Conservation (phyloP, 2,329 filamentous ascomycete species). For the Trichophyton rubrum region DNA sequence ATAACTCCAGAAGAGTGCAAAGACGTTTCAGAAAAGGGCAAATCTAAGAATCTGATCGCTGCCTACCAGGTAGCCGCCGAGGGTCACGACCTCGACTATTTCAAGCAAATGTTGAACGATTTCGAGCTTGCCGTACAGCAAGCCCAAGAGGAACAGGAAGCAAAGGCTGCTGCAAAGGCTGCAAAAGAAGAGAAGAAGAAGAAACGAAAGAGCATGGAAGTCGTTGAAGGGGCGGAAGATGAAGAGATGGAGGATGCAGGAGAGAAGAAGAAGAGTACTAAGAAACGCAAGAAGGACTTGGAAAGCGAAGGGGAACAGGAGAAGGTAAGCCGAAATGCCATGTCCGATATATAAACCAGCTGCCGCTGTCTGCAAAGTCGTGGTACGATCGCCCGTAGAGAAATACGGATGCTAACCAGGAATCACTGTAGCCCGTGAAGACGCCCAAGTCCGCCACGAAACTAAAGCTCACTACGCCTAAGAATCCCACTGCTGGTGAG, state of each 20-base stretch:
- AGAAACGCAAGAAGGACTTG: slow-evolving; percentile 85
- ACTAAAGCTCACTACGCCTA: slow-evolving; percentile 43
- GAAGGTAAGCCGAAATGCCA: slow-evolving; percentile 40
- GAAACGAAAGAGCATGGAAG: slow-evolving; percentile 35
- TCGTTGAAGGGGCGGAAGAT: slow-evolving; percentile 41
- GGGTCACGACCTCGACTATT: slow-evolving; percentile 63
- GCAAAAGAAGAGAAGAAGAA: slow-evolving; percentile 44
- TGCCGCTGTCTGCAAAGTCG: neutral
- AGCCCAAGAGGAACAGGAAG: slow-evolving; percentile 53
- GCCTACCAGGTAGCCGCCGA: slow-evolving; percentile 74
- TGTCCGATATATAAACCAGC: neutral
- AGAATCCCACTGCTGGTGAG: slow-evolving; percentile 41
- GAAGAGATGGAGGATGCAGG: slow-evolving; percentile 42
- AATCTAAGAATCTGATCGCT: slow-evolving; percentile 66
- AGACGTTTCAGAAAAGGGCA: slow-evolving; percentile 53
- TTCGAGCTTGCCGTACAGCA: slow-evolving; percentile 45
- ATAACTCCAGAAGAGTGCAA: slow-evolving; percentile 63
- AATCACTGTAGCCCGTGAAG: slow-evolving; percentile 41
- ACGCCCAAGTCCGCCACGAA: slow-evolving; percentile 52
- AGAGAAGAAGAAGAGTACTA: slow-evolving; percentile 42
- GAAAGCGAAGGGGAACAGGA: slow-evolving; percentile 49
- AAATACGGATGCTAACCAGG: slow-evolving; percentile 9
- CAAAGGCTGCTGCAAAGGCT: slow-evolving; percentile 46
- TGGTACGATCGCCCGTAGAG: neutral
- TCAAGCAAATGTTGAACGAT: slow-evolving; percentile 61